phyloP scores from a whole-genome alignment of 768 basidiomycete species.

The Tricholoma hemisulphureum region DNA sequence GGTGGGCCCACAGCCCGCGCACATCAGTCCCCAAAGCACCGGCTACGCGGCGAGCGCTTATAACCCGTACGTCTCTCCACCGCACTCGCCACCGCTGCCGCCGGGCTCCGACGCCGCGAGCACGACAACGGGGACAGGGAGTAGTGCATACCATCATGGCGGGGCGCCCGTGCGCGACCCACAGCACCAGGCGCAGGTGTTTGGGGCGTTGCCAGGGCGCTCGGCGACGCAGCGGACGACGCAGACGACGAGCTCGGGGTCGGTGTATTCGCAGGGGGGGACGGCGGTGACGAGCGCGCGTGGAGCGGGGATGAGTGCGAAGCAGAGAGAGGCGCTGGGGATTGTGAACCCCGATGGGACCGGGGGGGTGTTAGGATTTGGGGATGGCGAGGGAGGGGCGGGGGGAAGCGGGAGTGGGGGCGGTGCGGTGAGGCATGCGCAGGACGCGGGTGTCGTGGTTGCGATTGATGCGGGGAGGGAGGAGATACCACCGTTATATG shows the following conservation, averaged over 20 bases:
- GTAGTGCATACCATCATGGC: background rate
- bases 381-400: conserved; percentile 15
- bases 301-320: conserved; percentile 11
- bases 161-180: background rate
- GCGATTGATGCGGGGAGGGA: conserved; percentile 15
- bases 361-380: too few species aligned
- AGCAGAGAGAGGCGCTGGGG: conserved; percentile 23
- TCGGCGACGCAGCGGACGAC: background rate
- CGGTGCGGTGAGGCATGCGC: conserved; percentile 17
- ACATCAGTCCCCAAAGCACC: background rate
- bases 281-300: background rate
- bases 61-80: background rate
- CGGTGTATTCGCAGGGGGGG: background rate
- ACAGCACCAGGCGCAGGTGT: background rate
- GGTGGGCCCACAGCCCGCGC: too few species aligned
- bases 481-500: conserved; percentile 32
- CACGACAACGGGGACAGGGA: background rate
- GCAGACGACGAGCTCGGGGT: background rate
- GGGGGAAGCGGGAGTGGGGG: conserved; percentile 17
- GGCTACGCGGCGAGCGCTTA: background rate
- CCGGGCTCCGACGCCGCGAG: background rate
- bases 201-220: background rate
- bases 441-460: conserved; percentile 23
- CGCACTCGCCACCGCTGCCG: background rate
- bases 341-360: conserved; percentile 9